These are phyloP conservation scores for Stevia rebaudiana DNA, from an alignment of 140 eudicot genomes.

Conservation along the genomic window DNA sequence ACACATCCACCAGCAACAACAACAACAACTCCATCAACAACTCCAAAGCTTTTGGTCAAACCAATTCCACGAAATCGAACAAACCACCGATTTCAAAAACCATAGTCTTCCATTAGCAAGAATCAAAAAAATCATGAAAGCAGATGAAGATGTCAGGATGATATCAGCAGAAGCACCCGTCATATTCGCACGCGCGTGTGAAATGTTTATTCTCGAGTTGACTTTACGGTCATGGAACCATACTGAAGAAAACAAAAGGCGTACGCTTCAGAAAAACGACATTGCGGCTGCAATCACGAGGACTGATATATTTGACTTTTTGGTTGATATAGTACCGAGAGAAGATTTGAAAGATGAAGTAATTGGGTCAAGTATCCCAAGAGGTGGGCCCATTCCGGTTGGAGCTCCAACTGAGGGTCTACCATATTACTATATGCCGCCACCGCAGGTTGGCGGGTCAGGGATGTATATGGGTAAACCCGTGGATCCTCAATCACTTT, in stretches of 20 bases:
- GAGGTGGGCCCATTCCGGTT: conserved; percentile 61
- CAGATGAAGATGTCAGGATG: conserved; percentile 85
- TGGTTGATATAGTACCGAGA: conserved; percentile 74
- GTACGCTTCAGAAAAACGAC: conserved; percentile 81
- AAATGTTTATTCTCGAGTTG: conserved; percentile 75
- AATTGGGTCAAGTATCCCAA: conserved; percentile 59
- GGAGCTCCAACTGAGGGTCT: conserved; percentile 71
- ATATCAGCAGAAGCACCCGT: conserved; percentile 91
- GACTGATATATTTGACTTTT: conserved; percentile 78
- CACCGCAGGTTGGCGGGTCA: conserved; percentile 59
- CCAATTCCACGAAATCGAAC: conserved; percentile 71
- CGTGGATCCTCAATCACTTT: conserved; percentile 57
- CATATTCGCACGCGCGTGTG: conserved; percentile 79
- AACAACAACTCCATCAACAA: conserved; percentile 64
- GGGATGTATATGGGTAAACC: conserved; percentile 79
- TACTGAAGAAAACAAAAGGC: conserved; percentile 80
- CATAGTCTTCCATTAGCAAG: conserved; percentile 78
- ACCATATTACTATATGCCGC: conserved; percentile 74
- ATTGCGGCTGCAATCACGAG: conserved; percentile 82
- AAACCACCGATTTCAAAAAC: conserved; percentile 71
- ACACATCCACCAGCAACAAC: conserved; percentile 84
- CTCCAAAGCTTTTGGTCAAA: conserved; percentile 72
- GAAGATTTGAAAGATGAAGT: conserved; percentile 76
- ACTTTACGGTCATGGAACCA: conserved; percentile 79
- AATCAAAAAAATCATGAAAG: conserved; percentile 80